phyloP scores from a whole-genome alignment of 225 moss, liverwort and hornwort genomes.

The Sphagnum tenellum region DNA sequence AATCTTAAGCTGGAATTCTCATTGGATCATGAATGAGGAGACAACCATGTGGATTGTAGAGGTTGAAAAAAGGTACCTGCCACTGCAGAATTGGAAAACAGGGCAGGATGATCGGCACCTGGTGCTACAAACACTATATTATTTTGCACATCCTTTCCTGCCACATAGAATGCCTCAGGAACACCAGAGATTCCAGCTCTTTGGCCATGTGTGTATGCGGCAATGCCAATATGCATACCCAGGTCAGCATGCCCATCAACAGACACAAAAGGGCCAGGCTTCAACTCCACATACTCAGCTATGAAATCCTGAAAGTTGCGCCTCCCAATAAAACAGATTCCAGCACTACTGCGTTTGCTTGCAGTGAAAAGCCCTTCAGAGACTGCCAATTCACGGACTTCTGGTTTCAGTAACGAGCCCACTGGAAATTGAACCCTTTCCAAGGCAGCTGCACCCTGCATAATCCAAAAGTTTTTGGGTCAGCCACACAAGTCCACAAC shows the following conservation, averaged over 20 bases:
- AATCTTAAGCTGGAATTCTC: too few species aligned
- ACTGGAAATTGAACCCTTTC: constrained; percentile 71
- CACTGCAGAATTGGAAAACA: constrained; percentile 70
- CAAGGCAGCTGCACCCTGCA: constrained; percentile 62
- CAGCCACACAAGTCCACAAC: not conserved
- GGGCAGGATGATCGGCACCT: constrained; percentile 71
- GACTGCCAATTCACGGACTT: constrained; percentile 61
- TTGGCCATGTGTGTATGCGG: constrained; percentile 89
- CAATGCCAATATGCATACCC: constrained; percentile 73
- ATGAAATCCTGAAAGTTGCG: constrained; percentile 83
- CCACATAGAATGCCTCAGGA: constrained; percentile 73
- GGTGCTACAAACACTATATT: constrained; percentile 66
- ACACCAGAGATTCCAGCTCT: constrained; percentile 78
- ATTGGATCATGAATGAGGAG: too few species aligned
- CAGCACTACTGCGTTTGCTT: constrained; percentile 85
- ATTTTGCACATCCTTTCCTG: constrained; percentile 75
- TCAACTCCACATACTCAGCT: constrained; percentile 81
- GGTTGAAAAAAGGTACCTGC: constrained; percentile 36
- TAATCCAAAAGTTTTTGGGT: not conserved
- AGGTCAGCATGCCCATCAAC: constrained; percentile 44
- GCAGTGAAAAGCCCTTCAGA: constrained; percentile 74
- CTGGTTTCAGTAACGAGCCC: constrained; percentile 53
- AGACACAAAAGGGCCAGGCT: constrained; percentile 63
- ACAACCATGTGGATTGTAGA: not conserved
- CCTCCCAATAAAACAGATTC: constrained; percentile 95